Evolutionary conservation across 2,329 filamentous ascomycete genomes (phyloP).

Genomic region (Sporothrix luriei): DNA sequence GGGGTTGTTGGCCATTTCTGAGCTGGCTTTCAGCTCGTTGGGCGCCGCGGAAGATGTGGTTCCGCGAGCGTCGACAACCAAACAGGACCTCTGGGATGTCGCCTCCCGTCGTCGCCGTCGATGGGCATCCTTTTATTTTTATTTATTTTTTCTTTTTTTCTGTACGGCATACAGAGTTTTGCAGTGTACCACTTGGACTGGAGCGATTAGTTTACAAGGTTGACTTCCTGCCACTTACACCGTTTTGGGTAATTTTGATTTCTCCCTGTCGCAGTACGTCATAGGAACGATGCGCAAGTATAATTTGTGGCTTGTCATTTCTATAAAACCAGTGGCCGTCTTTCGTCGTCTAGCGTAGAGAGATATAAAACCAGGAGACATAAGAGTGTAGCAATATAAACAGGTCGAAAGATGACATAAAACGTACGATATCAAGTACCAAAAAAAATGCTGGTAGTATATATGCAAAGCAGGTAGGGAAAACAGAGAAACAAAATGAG

Average conservation of each 20-base stretch:
- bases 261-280: background rate
- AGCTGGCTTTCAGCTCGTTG: slow-evolving; percentile 51
- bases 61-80: slow-evolving; percentile 46
- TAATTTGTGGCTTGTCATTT: background rate
- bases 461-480: background rate
- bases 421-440: background rate
- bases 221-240: slow-evolving; percentile 3
- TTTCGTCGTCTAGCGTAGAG: slow-evolving; percentile 11
- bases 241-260: background rate
- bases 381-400: background rate
- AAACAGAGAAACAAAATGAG: too few species aligned
- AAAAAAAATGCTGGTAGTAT: slow-evolving; percentile 8
- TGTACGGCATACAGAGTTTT: too few species aligned
- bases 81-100: slow-evolving; percentile 41
- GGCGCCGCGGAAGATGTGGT: slow-evolving; percentile 50
- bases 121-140: too few species aligned
- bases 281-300: background rate
- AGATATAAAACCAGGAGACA: too few species aligned
- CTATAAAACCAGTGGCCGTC: slow-evolving; percentile 9
- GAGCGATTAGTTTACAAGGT: too few species aligned
- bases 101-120: background rate
- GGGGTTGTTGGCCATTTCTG: slow-evolving; percentile 38
- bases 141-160: too few species aligned
- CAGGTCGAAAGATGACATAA: background rate
- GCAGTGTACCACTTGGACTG: too few species aligned